These are phyloP conservation scores for Alternaria angustiovoidea DNA, from an alignment of 2,329 filamentous ascomycete species.

Conservation along the genomic window DNA sequence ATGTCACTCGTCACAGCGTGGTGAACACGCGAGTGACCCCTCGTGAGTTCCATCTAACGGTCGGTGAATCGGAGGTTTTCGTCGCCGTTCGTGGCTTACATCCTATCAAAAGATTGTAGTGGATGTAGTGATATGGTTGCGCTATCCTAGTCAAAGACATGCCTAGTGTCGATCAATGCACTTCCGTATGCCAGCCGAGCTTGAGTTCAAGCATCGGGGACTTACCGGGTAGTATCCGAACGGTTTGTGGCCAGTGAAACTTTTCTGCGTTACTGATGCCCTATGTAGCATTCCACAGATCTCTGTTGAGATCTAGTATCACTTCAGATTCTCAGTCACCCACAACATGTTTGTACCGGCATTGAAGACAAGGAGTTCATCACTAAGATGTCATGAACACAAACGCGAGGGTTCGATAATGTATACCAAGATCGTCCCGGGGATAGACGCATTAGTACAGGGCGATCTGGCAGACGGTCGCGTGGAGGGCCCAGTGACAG, in stretches of 20 bases:
- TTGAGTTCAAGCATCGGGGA: conserved; percentile 10
- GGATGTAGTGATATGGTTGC: conserved; percentile 1
- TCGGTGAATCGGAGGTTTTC: conserved; percentile 28
- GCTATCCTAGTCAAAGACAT: conserved; percentile 6
- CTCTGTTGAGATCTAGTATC: conserved; percentile 2
- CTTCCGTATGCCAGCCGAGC: conserved; percentile 5
- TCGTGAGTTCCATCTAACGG: conserved; percentile 15
- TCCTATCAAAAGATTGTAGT: background rate
- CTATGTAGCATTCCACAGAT: background rate
- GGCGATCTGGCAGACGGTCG: background rate
- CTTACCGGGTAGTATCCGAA: conserved; percentile 21
- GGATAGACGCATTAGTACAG: conserved; percentile 1
- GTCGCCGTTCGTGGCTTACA: conserved; percentile 20
- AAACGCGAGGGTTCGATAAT: conserved; percentile 1
- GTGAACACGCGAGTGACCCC: conserved; percentile 8
- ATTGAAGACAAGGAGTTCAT: background rate
- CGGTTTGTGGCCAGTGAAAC: conserved; percentile 2
- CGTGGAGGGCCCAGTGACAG: background rate
- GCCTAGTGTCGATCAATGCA: conserved; percentile 16
- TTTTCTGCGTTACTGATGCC: background rate
- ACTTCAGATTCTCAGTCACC: background rate
- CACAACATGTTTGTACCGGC: background rate
- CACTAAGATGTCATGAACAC: background rate
- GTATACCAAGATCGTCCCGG: conserved; percentile 1
- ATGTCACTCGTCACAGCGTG: conserved; percentile 3